phyloP scores from a whole-genome alignment of 345 rosid genomes.

The Brassica rapa region DNA sequence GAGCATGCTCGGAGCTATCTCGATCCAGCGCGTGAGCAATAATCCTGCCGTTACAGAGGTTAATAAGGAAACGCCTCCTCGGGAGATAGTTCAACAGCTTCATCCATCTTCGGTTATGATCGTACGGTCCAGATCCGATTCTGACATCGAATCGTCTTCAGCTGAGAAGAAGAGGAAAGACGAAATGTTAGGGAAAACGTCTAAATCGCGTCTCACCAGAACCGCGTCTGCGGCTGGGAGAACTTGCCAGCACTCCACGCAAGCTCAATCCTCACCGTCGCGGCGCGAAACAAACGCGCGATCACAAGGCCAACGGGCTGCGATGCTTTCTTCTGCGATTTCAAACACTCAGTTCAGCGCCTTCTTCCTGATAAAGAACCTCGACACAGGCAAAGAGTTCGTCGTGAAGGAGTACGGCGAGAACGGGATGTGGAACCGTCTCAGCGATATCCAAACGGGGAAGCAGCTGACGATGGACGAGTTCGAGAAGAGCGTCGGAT shows the following conservation, averaged over 20 bases:
- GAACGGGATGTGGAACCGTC: slow-evolving; percentile 82
- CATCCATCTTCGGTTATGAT: slow-evolving; percentile 42
- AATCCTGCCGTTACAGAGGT: slow-evolving; percentile 17
- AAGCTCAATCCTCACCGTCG: slow-evolving; percentile 40
- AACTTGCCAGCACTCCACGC: slow-evolving; percentile 43
- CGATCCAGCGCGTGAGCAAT: slow-evolving; percentile 37
- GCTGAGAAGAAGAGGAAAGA: slow-evolving; percentile 58
- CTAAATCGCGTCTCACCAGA: slow-evolving; percentile 71
- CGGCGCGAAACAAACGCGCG: slow-evolving; percentile 16
- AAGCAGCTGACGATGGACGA: slow-evolving; percentile 90
- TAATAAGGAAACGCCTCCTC: slow-evolving; percentile 16
- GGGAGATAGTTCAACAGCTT: neutral
- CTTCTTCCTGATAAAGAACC: slow-evolving; percentile 80
- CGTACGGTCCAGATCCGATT: slow-evolving; percentile 70
- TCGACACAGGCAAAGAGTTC: slow-evolving; percentile 86
- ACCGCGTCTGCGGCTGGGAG: slow-evolving; percentile 53
- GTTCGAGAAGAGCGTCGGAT: slow-evolving; percentile 77
- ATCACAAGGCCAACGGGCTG: slow-evolving; percentile 14
- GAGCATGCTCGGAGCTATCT: slow-evolving; percentile 43
- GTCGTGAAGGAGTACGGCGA: slow-evolving; percentile 74
- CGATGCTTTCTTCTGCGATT: slow-evolving; percentile 34
- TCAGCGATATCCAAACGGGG: slow-evolving; percentile 94
- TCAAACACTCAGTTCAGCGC: slow-evolving; percentile 55
- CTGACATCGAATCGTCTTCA: slow-evolving; percentile 59
- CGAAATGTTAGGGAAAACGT: slow-evolving; percentile 55